Evolutionary conservation across 1,284 basidiomycete genomes (phyloP), one percentile per base, ranked within the genome.

Genomic region (Entoloma clypeatum): DNA sequence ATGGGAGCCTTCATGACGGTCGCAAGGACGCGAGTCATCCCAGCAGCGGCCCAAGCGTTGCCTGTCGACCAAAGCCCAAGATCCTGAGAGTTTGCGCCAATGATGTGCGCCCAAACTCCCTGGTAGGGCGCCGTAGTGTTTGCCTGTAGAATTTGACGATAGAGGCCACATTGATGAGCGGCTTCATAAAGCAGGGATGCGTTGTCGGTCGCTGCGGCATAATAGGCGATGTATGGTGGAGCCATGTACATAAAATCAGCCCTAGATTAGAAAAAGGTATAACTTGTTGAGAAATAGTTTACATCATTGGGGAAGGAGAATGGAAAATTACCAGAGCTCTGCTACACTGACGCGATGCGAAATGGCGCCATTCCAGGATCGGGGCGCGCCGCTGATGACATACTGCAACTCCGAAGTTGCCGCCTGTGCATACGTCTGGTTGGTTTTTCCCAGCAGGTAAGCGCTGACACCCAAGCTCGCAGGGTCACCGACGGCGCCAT

Each of bases 221-320:
- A 69, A 49, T 72, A 77, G 0, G 77, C 77, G 2, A 80, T 57
- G 58, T 78, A 79, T 0, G 79, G 78, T 5, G 76, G 75, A 8
- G 72, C 76, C 79, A 81, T 81, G 56, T 73, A 80, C 2, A 79
- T 68, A 61, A 68, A 77, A 54, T 81, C 79, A 18, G 75, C 67
- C 78, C 77, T 79, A 59, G 44, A n/a, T 19, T 27, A n/a, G n/a
- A n/a, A n/a, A n/a, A 18, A 9, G 25, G 21, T 10, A 13, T 7
- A 3, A 28, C 14, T 21, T 23, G 27, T 5, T 22, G 6, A 14
- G 11, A 3, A 19, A 9, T n/a, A 13, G 23, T 43, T 11, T 32
- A 24, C 35, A 7, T 21, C 26, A 27, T 16, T 18, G 31, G 30
- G 25, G 18, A 32, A 39, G 13, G 17, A 19, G 37, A 16, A 23